Percentiles rank a stretch among this genome's conserved stretches.
phyloP scores from a whole-genome alignment of 306 rosid genomes.

The Dalbergia oliveri region DNA sequence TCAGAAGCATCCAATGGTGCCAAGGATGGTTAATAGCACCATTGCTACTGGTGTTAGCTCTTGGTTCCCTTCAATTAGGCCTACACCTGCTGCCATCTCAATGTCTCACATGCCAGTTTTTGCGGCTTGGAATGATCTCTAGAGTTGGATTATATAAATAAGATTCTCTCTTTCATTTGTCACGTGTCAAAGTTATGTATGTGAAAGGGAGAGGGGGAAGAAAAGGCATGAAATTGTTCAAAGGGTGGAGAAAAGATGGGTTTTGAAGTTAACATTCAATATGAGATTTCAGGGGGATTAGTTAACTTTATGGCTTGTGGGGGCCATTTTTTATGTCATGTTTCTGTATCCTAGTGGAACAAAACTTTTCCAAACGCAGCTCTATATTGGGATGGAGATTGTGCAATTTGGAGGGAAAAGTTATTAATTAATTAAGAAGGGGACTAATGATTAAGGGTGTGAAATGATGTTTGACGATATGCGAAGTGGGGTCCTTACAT shows the following conservation, averaged over 20 bases:
- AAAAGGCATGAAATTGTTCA: slow-evolving; percentile 12
- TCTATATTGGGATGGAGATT: slow-evolving; percentile 50
- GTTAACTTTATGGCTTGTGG: slow-evolving; percentile 42
- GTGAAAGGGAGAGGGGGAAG: neutral
- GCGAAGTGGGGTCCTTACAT: slow-evolving; percentile 48
- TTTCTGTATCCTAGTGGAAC: slow-evolving; percentile 52
- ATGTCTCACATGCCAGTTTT: slow-evolving; percentile 79
- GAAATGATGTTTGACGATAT: slow-evolving; percentile 57
- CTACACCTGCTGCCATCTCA: slow-evolving; percentile 56
- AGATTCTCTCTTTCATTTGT: neutral
- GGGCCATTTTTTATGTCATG: slow-evolving; percentile 52
- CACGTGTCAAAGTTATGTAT: slow-evolving; percentile 48
- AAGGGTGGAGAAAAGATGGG: neutral
- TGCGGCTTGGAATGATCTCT: slow-evolving; percentile 82
- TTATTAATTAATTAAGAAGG: slow-evolving; percentile 22
- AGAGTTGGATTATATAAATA: neutral
- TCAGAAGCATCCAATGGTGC: slow-evolving; percentile 61
- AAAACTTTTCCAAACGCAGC: slow-evolving; percentile 44
- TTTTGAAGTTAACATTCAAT: slow-evolving; percentile 7
- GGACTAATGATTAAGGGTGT: slow-evolving; percentile 53
- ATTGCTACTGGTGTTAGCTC: slow-evolving; percentile 47
- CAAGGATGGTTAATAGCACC: slow-evolving; percentile 52
- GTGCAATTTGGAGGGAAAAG: slow-evolving; percentile 53
- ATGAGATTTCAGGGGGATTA: slow-evolving; percentile 40
- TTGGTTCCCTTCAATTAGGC: slow-evolving; percentile 75